A percentile compares a stretch with the other conserved stretches of the same genome.
Evolutionary conservation across 805 yeast genomes (phyloP).

Genomic region (Phaffomyces opuntiae): DNA sequence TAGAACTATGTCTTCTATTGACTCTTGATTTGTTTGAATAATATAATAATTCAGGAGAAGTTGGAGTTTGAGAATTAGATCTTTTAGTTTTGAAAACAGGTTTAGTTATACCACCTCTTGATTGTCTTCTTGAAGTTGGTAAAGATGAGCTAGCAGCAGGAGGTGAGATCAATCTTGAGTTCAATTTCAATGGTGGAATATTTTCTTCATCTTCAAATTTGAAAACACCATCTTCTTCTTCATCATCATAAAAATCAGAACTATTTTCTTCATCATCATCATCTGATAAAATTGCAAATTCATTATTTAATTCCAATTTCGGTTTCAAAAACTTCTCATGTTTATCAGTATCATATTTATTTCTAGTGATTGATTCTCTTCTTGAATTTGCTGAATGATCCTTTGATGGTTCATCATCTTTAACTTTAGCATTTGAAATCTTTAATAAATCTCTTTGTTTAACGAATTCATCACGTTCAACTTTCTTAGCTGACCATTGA

Average conservation of each 20-base stretch:
- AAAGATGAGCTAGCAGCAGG: constrained; percentile 9
- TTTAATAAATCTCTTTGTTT: constrained; percentile 36
- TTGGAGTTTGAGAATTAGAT: constrained; percentile 30
- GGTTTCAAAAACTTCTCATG: constrained; percentile 18
- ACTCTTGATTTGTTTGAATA: constrained; percentile 9
- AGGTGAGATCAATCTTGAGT: constrained; percentile 18
- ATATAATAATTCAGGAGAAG: constrained; percentile 25
- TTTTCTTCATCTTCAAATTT: constrained; percentile 32
- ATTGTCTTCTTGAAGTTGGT: constrained; percentile 14
- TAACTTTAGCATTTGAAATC: constrained; percentile 34
- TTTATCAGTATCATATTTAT: constrained; percentile 21
- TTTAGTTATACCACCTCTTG: constrained; percentile 19
- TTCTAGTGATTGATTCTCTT: constrained; percentile 26
- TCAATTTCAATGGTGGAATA: constrained; percentile 21
- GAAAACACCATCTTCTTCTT: constrained; percentile 23
- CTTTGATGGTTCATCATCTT: constrained; percentile 27
- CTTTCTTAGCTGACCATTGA: constrained; percentile 80
- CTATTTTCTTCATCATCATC: constrained; percentile 29
- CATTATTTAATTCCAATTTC: constrained; percentile 23
- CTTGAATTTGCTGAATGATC: constrained; percentile 17
- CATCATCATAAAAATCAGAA: constrained; percentile 26
- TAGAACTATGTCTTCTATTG: constrained; percentile 22
- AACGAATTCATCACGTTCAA: constrained; percentile 28
- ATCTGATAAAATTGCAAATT: constrained; percentile 22
- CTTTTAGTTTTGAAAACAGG: constrained; percentile 21